Conservation (phyloP, 495 filamentous ascomycete species). For the Bacidia gigantensis region DNA sequence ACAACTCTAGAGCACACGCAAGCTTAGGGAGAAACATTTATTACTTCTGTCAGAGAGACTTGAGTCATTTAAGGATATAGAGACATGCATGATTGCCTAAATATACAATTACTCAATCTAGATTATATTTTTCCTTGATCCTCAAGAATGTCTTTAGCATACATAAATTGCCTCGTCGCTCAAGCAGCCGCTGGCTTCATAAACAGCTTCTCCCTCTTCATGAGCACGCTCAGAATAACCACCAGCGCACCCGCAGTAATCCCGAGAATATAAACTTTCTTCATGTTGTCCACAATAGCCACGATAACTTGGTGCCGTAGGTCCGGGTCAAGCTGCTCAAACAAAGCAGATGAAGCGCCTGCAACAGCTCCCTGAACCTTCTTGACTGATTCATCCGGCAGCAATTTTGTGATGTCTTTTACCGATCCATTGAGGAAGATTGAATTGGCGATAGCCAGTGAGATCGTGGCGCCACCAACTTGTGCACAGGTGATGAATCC, state of each 20-base stretch:
- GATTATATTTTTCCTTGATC: no score
- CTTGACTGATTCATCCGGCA: constrained; percentile 25
- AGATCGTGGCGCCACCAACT: constrained; percentile 36
- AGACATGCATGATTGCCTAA: no score
- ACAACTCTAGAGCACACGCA: no score
- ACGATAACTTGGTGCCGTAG: constrained; percentile 27
- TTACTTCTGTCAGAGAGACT: no score
- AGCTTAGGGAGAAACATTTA: no score
- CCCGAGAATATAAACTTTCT: constrained; percentile 36
- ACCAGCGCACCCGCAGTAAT: constrained; percentile 34
- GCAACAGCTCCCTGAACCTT: constrained; percentile 35
- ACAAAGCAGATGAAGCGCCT: constrained; percentile 31
- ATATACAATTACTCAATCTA: no score
- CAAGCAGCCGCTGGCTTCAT: constrained; percentile 2
- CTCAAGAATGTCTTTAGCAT: no score
- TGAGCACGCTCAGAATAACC: constrained; percentile 29
- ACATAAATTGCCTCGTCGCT: background rate
- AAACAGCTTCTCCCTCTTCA: constrained; percentile 41
- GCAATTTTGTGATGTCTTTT: constrained; percentile 9
- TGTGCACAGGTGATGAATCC: constrained; percentile 37
- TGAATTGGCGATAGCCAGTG: constrained; percentile 39
- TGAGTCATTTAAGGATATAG: no score
- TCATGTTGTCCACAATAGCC: constrained; percentile 38
- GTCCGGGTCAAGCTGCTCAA: constrained; percentile 24
- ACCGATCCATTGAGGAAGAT: constrained; percentile 33